phyloP scores from a whole-genome alignment of 306 rosid species.

The Macrotyloma uniflorum region DNA sequence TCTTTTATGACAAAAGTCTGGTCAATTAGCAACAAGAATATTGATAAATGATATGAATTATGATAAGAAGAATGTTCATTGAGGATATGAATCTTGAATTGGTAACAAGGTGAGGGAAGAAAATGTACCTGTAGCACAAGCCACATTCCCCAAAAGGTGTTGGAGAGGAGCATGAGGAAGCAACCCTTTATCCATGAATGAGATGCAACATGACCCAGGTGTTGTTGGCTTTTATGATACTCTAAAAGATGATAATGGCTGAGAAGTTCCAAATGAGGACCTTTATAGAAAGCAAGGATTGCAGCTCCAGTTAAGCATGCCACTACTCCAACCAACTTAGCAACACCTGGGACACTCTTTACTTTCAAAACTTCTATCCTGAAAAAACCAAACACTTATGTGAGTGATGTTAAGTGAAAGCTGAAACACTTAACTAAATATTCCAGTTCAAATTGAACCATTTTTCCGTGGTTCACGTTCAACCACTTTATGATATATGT shows the following conservation, averaged over 20 bases:
- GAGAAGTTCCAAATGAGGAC: slow-evolving; percentile 58
- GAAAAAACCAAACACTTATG: background rate
- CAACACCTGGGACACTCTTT: slow-evolving; percentile 61
- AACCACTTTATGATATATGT: background rate
- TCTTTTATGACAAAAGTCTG: slow-evolving; percentile 66
- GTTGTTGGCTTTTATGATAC: slow-evolving; percentile 31
- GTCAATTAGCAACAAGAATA: background rate
- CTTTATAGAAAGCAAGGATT: slow-evolving; percentile 72
- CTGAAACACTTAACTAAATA: background rate
- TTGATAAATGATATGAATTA: background rate
- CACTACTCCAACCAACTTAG: slow-evolving; percentile 68
- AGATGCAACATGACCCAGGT: slow-evolving; percentile 32
- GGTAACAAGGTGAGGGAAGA: background rate
- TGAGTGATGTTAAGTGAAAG: background rate
- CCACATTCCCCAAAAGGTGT: slow-evolving; percentile 71
- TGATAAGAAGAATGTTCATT: background rate
- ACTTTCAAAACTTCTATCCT: slow-evolving; percentile 71
- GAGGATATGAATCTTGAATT: too few relatives aligned
- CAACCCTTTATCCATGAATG: slow-evolving; percentile 80
- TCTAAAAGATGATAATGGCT: slow-evolving; percentile 45
- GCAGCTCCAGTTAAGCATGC: slow-evolving; percentile 68
- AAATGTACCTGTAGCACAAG: slow-evolving; percentile 74
- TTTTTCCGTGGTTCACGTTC: background rate
- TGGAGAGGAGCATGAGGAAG: slow-evolving; percentile 79
- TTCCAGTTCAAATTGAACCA: background rate